Percentiles rank a stretch among this genome's conserved stretches.
Conservation (phyloP, 169 alveolate species). For the Eimeria falciformis region DNA sequence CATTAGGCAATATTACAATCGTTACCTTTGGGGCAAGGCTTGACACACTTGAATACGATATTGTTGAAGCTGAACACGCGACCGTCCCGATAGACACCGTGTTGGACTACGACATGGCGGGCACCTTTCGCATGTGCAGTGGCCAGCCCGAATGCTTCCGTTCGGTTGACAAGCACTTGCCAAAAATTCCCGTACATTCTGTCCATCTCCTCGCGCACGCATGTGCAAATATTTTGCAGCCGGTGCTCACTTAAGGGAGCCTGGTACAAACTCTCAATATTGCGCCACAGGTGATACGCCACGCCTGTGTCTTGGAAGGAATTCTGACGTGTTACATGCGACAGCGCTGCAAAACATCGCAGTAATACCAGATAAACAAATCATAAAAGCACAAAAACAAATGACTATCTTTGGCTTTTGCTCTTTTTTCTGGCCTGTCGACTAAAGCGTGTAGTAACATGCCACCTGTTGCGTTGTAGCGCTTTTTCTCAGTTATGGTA, state of each 20-base stretch:
- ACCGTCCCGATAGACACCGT: slow-evolving; percentile 63
- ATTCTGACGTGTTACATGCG: slow-evolving; percentile 20
- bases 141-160: slow-evolving; percentile 59
- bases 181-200: slow-evolving; percentile 57
- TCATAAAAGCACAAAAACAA: not conserved
- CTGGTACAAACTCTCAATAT: not conserved
- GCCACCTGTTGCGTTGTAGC: no score
- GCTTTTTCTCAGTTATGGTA: no score
- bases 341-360: not conserved
- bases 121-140: slow-evolving; percentile 47
- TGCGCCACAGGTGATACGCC: slow-evolving; percentile 33
- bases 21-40: slow-evolving; percentile 39
- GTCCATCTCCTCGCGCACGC: slow-evolving; percentile 68
- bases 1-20: not conserved
- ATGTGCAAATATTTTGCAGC: slow-evolving; percentile 41
- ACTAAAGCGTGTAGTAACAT: no score
- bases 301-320: slow-evolving; percentile 26
- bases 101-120: slow-evolving; percentile 29
- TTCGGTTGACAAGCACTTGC: slow-evolving; percentile 59
- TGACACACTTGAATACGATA: slow-evolving; percentile 19
- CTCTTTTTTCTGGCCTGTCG: no score
- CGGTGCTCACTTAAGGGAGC: slow-evolving; percentile 42
- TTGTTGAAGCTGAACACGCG: slow-evolving; percentile 51
- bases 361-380: not conserved
- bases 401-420: no score